Evolutionary conservation across 768 basidiomycete species (phyloP), one percentile per base, ranked within the genome.

Genomic region (Lyophyllum shimeji): DNA sequence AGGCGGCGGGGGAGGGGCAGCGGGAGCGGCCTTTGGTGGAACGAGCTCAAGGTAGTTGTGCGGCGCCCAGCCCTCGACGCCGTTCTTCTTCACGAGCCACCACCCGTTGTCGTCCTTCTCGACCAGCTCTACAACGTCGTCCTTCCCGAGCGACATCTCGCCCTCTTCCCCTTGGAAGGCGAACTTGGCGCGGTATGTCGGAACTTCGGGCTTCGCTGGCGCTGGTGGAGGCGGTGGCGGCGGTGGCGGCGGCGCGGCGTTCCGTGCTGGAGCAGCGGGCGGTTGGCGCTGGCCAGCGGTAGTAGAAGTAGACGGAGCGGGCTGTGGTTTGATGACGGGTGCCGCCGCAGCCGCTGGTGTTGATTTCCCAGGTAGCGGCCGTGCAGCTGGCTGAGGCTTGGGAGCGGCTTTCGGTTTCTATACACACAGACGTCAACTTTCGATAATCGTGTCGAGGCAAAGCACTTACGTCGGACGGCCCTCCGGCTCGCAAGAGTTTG

Each of bases 91-190:
- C 54, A 98, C 89, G 29, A 97, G 79, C 96, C 97, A 98, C 97
- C 97, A 99, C 2, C 96, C 97, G 63, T 96, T 96, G 57, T 95
- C 85, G 60, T 95, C 87, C 66, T 97, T 94, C 75, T 96, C 88
- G 29, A 95, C 77, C 18, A 98, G 76, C 73, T 98, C 95, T 1
- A 98, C 91, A 2, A 90, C 55, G 57, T 98, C 97, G 63, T 95
- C 97, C 71, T 98, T 98, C 61, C 80, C 82, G 50, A 99, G 71
- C 6, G 85, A 76, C 80, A 98, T 87, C 71, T 99, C 97, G 12
- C 95, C 95, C 31, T 88, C 87, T 71, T 98, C 91, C 1, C 95
- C 95, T 34, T 86, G 80, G 66, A 99, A 99, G n/a, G 87, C 83
- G 71, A 88, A 99, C 61, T 96, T 90, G 20, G 93, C 90, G 58